phyloP scores from a whole-genome alignment of 1,284 basidiomycete genomes.

The Ustilago sp. region DNA sequence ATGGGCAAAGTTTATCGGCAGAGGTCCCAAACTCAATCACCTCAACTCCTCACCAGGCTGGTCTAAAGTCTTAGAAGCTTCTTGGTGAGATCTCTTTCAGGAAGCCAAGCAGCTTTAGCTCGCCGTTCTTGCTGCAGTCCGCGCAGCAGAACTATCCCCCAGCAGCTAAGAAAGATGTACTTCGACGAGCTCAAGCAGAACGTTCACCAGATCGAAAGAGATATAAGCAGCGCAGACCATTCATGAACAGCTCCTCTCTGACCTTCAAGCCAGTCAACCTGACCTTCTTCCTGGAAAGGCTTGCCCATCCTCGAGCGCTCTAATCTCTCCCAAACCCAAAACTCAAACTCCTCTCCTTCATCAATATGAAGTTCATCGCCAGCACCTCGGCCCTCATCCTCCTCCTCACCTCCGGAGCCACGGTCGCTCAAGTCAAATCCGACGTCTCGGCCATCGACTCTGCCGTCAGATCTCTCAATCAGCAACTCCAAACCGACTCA shows the following conservation, averaged over 20 bases:
- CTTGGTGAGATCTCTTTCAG: neutral
- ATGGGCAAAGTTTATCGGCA: neutral
- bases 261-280: neutral
- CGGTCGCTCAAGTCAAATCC: constrained; percentile 23
- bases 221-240: neutral
- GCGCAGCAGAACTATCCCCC: neutral
- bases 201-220: neutral
- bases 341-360: constrained; percentile 1
- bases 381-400: constrained; percentile 18
- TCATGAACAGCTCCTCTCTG: neutral
- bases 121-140: neutral
- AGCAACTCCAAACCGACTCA: constrained; percentile 13
- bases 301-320: too few relatives aligned
- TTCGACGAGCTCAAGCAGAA: neutral
- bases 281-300: neutral
- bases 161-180: too few relatives aligned
- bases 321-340: neutral
- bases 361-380: constrained; percentile 29
- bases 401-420: constrained; percentile 16
- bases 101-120: neutral
- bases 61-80: too few relatives aligned
- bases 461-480: constrained; percentile 21
- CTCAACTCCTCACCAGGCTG: too few relatives aligned
- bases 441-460: constrained; percentile 23
- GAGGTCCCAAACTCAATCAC: neutral